Percentiles rank a stretch among this genome's conserved stretches.
Evolutionary conservation across 208 protist species (phyloP).

Genomic region (Trypanosoma scelopori): DNA sequence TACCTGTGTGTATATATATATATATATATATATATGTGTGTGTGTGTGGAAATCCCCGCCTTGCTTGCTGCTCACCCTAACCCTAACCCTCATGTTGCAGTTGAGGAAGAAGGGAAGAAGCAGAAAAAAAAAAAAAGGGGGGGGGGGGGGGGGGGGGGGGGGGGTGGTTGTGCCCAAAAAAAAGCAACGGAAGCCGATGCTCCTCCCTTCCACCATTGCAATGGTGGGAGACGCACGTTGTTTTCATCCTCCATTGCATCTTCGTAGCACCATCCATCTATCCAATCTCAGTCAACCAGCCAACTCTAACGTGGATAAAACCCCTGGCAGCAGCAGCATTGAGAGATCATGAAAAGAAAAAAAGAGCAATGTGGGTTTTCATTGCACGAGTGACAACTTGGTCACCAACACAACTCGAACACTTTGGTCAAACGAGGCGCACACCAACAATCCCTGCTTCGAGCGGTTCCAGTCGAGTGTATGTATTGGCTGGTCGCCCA

Average conservation of each 20-base stretch:
- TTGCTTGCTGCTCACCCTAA: no score
- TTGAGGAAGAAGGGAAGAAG: slow-evolving; percentile 21
- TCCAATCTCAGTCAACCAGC: background rate
- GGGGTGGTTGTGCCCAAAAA: no score
- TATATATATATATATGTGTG: no score
- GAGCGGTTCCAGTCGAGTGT: slow-evolving; percentile 81
- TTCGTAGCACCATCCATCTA: background rate
- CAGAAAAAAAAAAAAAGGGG: slow-evolving; percentile 1
- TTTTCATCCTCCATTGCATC: background rate
- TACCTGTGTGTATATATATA: no score
- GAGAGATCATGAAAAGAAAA: background rate
- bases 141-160: no score
- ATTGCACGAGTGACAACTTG: slow-evolving; percentile 69
- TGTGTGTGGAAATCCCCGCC: no score
- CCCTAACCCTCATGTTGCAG: no score
- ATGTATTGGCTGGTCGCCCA: slow-evolving; percentile 89
- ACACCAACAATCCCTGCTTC: slow-evolving; percentile 83
- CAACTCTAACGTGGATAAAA: background rate
- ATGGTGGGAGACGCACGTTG: no score
- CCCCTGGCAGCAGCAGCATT: background rate
- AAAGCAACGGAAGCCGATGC: slow-evolving; percentile 6
- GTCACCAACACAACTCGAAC: slow-evolving; percentile 87
- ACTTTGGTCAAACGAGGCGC: slow-evolving; percentile 85
- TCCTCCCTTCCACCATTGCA: background rate
- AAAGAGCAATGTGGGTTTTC: background rate